Conservation (phyloP, 371 early-diverging fungal species). For the Catenaria anguillulae region DNA sequence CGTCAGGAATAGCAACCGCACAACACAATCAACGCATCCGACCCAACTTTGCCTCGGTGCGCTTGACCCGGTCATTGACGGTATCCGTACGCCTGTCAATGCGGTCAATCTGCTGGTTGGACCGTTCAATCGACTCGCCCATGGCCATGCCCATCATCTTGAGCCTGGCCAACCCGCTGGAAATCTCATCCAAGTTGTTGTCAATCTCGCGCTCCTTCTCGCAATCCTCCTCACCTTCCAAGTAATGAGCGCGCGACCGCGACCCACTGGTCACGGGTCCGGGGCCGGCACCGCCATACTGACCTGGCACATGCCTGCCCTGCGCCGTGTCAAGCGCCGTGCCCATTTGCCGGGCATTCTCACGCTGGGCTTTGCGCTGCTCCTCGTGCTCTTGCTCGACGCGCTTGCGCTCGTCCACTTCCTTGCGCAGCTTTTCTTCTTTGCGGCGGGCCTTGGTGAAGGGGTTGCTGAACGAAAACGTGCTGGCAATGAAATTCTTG, state of each 20-base stretch:
- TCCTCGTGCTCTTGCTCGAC: constrained; percentile 6
- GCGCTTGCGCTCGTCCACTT: constrained; percentile 8
- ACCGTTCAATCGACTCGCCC: constrained; percentile 22
- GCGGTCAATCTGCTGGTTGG: constrained; percentile 13
- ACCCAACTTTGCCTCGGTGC: constrained; percentile 14
- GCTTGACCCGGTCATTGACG: constrained; percentile 14
- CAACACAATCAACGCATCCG: constrained; percentile 5
- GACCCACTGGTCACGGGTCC: neutral
- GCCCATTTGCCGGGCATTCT: constrained; percentile 7
- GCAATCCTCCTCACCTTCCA: neutral
- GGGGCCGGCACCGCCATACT: neutral
- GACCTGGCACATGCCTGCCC: neutral
- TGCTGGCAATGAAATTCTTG: constrained; percentile 24
- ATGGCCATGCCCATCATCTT: constrained; percentile 26
- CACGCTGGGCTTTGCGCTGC: constrained; percentile 5
- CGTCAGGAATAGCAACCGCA: too few relatives aligned
- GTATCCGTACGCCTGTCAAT: constrained; percentile 16
- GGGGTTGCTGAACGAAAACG: constrained; percentile 21
- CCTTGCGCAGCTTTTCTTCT: constrained; percentile 15
- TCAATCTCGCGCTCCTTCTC: constrained; percentile 28
- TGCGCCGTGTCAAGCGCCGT: constrained; percentile 7
- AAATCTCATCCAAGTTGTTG: constrained; percentile 23
- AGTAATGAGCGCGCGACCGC: constrained; percentile 3
- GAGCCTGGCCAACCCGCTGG: constrained; percentile 17
- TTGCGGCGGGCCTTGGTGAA: constrained; percentile 12